Evolutionary conservation across 495 filamentous ascomycete species (phyloP).

Genomic region (Halenospora varia): DNA sequence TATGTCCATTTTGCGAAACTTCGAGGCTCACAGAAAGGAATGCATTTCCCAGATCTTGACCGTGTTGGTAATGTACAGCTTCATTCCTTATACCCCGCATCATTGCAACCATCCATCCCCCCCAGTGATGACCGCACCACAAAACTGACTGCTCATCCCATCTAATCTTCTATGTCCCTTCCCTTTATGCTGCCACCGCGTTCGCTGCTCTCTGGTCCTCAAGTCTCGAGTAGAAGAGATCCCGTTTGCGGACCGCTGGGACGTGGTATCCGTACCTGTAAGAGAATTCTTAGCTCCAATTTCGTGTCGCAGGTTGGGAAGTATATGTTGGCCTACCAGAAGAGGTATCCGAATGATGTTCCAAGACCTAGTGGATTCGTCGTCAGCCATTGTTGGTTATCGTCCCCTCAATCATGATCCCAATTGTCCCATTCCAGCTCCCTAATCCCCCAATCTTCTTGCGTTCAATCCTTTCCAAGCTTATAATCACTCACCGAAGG

Average conservation of each 20-base stretch:
- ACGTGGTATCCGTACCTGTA: constrained; percentile 63
- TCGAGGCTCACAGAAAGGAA: background rate
- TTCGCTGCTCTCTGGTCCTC: constrained; percentile 61
- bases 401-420: background rate
- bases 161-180: background rate
- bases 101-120: background rate
- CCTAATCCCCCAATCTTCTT: background rate
- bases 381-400: constrained; percentile 5
- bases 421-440: background rate
- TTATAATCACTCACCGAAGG: constrained; percentile 56
- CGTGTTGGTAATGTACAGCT: constrained; percentile 26
- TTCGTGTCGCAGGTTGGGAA: constrained; percentile 1
- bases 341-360: constrained; percentile 67
- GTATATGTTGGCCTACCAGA: constrained; percentile 57
- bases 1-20: no score
- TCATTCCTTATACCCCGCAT: constrained; percentile 6
- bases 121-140: background rate
- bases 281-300: constrained; percentile 4
- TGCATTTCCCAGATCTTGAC: constrained; percentile 15
- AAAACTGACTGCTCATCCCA: constrained; percentile 1
- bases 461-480: background rate
- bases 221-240: constrained; percentile 70
- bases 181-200: constrained; percentile 22
- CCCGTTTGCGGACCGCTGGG: constrained; percentile 69
- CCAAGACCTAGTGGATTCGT: constrained; percentile 52